Base-by-base conservation (phyloP, 495 filamentous ascomycete species). In the Xanthoparmelia taractica region DNA sequence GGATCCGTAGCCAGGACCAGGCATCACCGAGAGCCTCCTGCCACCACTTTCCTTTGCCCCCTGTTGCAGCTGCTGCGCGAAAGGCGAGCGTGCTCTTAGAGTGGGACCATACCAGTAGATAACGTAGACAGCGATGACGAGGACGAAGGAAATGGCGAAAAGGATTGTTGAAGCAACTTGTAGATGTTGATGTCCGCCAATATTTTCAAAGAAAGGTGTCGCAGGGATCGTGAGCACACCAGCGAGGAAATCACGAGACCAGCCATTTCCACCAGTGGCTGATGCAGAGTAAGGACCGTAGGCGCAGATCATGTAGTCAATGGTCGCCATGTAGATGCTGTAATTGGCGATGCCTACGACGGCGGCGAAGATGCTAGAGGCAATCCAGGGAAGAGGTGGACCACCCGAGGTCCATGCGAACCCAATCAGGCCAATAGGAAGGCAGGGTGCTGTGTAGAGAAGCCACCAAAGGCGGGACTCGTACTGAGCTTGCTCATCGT, bases 241-340 rank as follows among this genome's bases (percentile, higher is more conserved):
- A 60, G 90, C 90, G 15, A 95, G 75, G 75, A 95, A 89, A 72
- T 95, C 90, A 66, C 90, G 82, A 57, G 89, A 78, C 81, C 80
- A 88, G 63, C 85, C 86, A 67, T 89, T 89, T 50, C 86, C 86
- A 63, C 86, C 86, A 11, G 86, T 89, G 0, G 86, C 86, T 10
- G 85, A 88, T 8, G 86, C 85, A 6, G 85, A 86, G 74, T 89
- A 89, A 0, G 85, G 84, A 1, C 86, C 86, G 63, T 89, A 89
- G 29, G 84, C 82, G 67, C 78, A 80, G 62, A 89, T 83, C 80
- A 88, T 88, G 73, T 89, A 89, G 72, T 89, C 86, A 65, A 89
- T 87, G 13, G 86, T 88, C 12, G 84, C 85, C 85, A 88, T 88
- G 72, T 89, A 89, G 65, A 89, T 89, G 31, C 72, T 70, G 68